Conservation (phyloP, 1,284 basidiomycete genomes). For the Meira miltonrushii region DNA sequence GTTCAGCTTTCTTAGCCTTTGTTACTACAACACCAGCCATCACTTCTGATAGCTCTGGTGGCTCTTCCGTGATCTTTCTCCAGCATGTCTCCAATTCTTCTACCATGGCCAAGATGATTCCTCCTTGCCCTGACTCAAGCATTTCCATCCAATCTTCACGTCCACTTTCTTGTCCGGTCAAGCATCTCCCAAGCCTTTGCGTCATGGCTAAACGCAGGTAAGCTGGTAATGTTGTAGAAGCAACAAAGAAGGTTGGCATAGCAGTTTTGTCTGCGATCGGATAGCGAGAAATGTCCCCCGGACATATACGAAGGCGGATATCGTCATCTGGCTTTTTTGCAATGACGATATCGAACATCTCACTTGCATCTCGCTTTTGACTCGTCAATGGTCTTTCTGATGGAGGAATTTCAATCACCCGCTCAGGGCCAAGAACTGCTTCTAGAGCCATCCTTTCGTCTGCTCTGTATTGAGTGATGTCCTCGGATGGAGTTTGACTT, state of each 20-base stretch:
- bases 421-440: slow-evolving; percentile 56
- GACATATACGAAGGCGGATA: slow-evolving; percentile 63
- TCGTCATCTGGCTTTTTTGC: slow-evolving; percentile 40
- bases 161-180: slow-evolving; percentile 29
- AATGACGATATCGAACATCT: slow-evolving; percentile 47
- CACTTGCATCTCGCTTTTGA: slow-evolving; percentile 42
- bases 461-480: slow-evolving; percentile 49
- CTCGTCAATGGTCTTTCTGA: slow-evolving; percentile 26
- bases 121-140: slow-evolving; percentile 64
- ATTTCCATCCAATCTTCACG: slow-evolving; percentile 59
- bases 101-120: slow-evolving; percentile 70
- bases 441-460: slow-evolving; percentile 66
- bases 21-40: slow-evolving; percentile 25
- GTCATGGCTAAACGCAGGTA: slow-evolving; percentile 81
- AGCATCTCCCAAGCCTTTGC: slow-evolving; percentile 54
- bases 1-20: slow-evolving; percentile 6
- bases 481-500: too few species aligned
- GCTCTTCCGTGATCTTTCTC: slow-evolving; percentile 39
- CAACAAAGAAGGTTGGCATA: slow-evolving; percentile 70
- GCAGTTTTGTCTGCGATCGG: slow-evolving; percentile 55
- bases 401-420: slow-evolving; percentile 31
- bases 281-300: slow-evolving; percentile 32
- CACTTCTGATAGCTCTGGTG: slow-evolving; percentile 46
- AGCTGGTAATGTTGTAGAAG: slow-evolving; percentile 67
- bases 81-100: slow-evolving; percentile 62